Percentiles rank a stretch among this genome's conserved stretches.
phyloP scores from a whole-genome alignment of 257 asterid genomes.

The Osmanthus fragrans region DNA sequence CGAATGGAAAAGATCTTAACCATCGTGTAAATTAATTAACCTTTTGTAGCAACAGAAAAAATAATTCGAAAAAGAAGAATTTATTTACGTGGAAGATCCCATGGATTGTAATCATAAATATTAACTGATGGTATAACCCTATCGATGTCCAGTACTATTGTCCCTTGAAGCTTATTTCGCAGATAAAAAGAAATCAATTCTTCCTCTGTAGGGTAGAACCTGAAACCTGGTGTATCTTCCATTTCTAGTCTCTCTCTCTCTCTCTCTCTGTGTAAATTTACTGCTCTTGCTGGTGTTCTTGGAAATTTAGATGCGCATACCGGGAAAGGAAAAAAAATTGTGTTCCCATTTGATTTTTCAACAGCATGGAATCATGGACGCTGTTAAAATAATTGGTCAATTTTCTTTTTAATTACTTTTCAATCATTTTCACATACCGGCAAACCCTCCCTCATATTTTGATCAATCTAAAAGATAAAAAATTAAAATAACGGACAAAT shows the following conservation, averaged over 20 bases:
- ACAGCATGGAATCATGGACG: too few species aligned
- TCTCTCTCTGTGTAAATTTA: not conserved
- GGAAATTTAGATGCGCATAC: constrained; percentile 24
- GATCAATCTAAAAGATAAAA: too few species aligned
- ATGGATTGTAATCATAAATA: constrained; percentile 56
- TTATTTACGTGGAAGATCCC: constrained; percentile 55
- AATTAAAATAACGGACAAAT: too few species aligned
- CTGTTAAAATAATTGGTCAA: too few species aligned
- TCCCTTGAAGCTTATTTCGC: constrained; percentile 44
- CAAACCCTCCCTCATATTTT: too few species aligned
- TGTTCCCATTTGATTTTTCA: too few species aligned
- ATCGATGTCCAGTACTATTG: constrained; percentile 23
- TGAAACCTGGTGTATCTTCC: constrained; percentile 51
- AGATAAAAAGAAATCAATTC: constrained; percentile 58
- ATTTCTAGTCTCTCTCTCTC: constrained; percentile 9
- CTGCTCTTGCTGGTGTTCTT: not conserved
- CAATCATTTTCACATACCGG: too few species aligned
- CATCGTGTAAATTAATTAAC: too few species aligned
- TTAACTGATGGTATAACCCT: constrained; percentile 53
- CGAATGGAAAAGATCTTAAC: too few species aligned
- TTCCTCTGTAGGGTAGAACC: constrained; percentile 65
- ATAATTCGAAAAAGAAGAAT: not conserved
- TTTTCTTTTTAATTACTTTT: too few species aligned
- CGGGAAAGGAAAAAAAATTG: too few species aligned
- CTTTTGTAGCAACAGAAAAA: not conserved